These are phyloP conservation scores for Ogataea nakhonphanomensis DNA, from an alignment of 805 yeast species.

Conservation along the genomic window DNA sequence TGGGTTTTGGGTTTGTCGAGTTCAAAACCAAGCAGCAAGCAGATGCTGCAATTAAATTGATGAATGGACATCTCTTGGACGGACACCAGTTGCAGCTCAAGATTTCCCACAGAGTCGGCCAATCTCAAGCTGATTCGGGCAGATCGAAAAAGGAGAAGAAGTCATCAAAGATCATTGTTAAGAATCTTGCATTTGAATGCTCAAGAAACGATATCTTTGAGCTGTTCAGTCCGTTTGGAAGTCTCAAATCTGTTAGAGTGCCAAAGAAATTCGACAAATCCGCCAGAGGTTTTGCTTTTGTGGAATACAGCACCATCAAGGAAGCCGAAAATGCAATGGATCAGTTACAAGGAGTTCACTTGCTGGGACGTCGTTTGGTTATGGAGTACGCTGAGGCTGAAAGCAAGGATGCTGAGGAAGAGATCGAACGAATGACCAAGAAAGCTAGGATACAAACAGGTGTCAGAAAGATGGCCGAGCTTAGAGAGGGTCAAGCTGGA, in stretches of 20 bases:
- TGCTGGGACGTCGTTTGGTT: conserved; percentile 90
- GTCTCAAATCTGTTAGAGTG: conserved; percentile 88
- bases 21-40: conserved; percentile 80
- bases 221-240: conserved; percentile 91
- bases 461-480: conserved; percentile 68
- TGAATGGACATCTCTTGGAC: conserved; percentile 77
- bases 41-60: conserved; percentile 60
- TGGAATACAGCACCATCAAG: conserved; percentile 79
- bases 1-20: conserved; percentile 98
- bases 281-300: conserved; percentile 97
- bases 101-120: conserved; percentile 68
- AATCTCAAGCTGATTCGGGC: conserved; percentile 37
- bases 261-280: conserved; percentile 94
- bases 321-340: conserved; percentile 96
- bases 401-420: conserved; percentile 80
- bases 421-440: conserved; percentile 84
- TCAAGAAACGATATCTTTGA: conserved; percentile 90
- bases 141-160: conserved; percentile 37
- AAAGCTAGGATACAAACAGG: conserved; percentile 80
- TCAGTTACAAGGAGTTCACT: conserved; percentile 92
- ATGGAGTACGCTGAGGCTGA: conserved; percentile 89
- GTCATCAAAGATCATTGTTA: conserved; percentile 82
- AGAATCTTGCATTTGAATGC: conserved; percentile 96
- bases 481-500: conserved; percentile 59
- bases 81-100: conserved; percentile 91